These are phyloP conservation scores for Fusarium lateritium DNA, from an alignment of 2,329 filamentous ascomycete species.

Conservation along the genomic window DNA sequence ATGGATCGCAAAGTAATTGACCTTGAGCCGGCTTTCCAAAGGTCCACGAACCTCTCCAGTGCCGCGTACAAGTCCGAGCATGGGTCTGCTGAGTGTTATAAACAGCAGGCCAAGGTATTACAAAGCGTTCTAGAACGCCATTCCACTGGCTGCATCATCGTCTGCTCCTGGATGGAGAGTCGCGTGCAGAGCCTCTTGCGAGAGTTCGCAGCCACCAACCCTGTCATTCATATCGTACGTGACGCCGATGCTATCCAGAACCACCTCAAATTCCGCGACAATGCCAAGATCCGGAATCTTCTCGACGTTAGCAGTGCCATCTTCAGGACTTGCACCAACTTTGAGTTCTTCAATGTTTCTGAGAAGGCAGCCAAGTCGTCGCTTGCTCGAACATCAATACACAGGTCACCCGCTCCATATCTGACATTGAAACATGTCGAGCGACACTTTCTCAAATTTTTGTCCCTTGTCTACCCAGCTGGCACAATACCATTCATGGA, in stretches of 20 bases:
- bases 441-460: conserved; percentile 77
- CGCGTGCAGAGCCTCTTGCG: conserved; percentile 72
- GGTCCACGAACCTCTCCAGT: conserved; percentile 73
- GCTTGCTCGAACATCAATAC: conserved; percentile 40
- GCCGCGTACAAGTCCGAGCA: conserved; percentile 74
- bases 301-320: conserved; percentile 70
- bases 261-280: conserved; percentile 71
- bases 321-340: conserved; percentile 77
- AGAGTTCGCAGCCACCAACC: conserved; percentile 74
- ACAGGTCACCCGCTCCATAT: conserved; percentile 68
- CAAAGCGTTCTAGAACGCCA: conserved; percentile 72
- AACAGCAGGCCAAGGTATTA: conserved; percentile 74
- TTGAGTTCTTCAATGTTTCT: conserved; percentile 83
- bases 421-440: conserved; percentile 78
- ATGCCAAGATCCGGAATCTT: conserved; percentile 70
- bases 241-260: conserved; percentile 75
- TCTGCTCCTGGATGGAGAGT: conserved; percentile 80
- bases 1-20: conserved; percentile 79
- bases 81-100: conserved; percentile 73
- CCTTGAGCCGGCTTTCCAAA: conserved; percentile 76
- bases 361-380: conserved; percentile 61
- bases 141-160: conserved; percentile 74
- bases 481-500: conserved; percentile 71
- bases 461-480: conserved; percentile 71
- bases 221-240: conserved; percentile 79